Conservation (phyloP, 495 filamentous ascomycete genomes). For the Pseudevernia furfuracea region DNA sequence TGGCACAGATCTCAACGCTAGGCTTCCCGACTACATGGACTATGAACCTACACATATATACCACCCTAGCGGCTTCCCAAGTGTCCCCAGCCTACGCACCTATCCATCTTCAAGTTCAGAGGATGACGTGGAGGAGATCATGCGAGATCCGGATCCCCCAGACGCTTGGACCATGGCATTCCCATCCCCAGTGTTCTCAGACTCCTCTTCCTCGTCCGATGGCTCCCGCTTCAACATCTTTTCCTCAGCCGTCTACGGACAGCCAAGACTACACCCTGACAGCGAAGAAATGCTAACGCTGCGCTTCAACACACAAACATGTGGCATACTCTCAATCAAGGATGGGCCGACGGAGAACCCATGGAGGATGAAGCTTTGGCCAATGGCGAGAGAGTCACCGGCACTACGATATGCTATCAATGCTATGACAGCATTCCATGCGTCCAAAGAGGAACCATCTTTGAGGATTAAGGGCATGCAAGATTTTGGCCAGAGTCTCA, state of each 20-base stretch:
- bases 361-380: slow-evolving; percentile 70
- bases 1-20: slow-evolving; percentile 36
- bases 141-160: slow-evolving; percentile 39
- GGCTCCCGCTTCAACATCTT: slow-evolving; percentile 19
- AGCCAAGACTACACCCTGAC: slow-evolving; percentile 41
- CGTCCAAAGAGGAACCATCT: slow-evolving; percentile 48
- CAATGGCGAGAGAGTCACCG: slow-evolving; percentile 56
- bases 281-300: slow-evolving; percentile 59
- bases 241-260: slow-evolving; percentile 30
- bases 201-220: slow-evolving; percentile 25
- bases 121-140: slow-evolving; percentile 55
- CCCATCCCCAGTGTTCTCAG: slow-evolving; percentile 26
- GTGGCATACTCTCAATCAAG: slow-evolving; percentile 67
- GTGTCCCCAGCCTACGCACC: neutral
- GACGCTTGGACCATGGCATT: slow-evolving; percentile 35
- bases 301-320: slow-evolving; percentile 64
- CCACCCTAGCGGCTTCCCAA: neutral
- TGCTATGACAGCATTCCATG: slow-evolving; percentile 69
- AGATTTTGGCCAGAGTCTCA: slow-evolving; percentile 63
- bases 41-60: slow-evolving; percentile 25
- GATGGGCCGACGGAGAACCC: slow-evolving; percentile 70
- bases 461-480: slow-evolving; percentile 61
- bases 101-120: slow-evolving; percentile 33
- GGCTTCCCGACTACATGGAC: slow-evolving; percentile 30
- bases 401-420: slow-evolving; percentile 70